A percentile compares a stretch with the other conserved stretches of the same genome.
These are phyloP conservation scores for Candida tallmaniae DNA, from an alignment of 805 yeast species.

Conservation along the genomic window DNA sequence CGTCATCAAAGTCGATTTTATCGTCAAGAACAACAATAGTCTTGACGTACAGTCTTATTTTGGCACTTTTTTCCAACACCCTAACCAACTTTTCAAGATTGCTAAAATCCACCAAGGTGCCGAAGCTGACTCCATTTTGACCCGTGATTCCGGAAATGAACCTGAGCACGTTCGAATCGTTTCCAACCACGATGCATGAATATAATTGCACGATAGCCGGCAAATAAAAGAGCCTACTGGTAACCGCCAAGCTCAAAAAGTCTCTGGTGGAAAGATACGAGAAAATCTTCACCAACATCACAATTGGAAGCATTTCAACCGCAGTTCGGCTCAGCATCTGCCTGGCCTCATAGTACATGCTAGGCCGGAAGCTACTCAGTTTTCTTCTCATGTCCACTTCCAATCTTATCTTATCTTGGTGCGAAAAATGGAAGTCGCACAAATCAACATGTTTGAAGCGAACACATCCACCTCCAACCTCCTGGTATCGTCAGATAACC, in stretches of 20 bases:
- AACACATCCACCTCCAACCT: conserved; percentile 12
- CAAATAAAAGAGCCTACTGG: conserved; percentile 19
- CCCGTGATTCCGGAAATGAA: conserved; percentile 1
- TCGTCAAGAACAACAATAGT: conserved; percentile 5
- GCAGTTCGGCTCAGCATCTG: conserved; percentile 1
- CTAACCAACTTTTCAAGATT: conserved; percentile 11
- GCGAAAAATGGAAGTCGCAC: too few relatives aligned
- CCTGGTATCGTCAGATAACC: conserved; percentile 16
- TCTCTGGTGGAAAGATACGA: conserved; percentile 16
- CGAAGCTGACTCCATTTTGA: conserved; percentile 10
- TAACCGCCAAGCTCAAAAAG: conserved; percentile 17
- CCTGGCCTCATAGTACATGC: conserved; percentile 7
- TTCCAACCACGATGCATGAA: conserved; percentile 15
- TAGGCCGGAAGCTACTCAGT: conserved; percentile 13
- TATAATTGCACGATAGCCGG: conserved; percentile 23
- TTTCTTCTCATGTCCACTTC: conserved; percentile 10
- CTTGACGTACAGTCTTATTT: conserved; percentile 3
- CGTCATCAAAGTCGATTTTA: conserved; percentile 2
- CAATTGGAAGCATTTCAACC: conserved; percentile 19
- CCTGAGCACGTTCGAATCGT: conserved; percentile 1
- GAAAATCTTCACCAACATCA: conserved; percentile 16
- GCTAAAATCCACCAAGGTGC: conserved; percentile 15
- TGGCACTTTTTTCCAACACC: conserved; percentile 10
- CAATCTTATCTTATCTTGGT: too few relatives aligned
- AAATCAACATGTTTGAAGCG: too few relatives aligned